Percentiles rank a stretch among this genome's conserved stretches.
Evolutionary conservation across 495 filamentous ascomycete genomes (phyloP).

Genomic region (Sabuloglossum arenarium): DNA sequence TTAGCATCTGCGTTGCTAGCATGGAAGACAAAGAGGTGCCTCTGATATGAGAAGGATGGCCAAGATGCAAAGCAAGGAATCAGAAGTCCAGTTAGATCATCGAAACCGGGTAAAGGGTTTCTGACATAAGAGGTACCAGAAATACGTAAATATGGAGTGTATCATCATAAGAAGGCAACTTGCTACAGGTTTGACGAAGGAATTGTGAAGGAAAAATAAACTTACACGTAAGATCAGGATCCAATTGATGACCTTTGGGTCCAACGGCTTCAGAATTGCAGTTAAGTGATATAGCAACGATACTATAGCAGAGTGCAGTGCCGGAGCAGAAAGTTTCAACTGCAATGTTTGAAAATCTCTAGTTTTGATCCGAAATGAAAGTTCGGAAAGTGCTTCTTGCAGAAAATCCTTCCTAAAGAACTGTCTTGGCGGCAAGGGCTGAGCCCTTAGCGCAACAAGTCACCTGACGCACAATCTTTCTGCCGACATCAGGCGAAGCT

Average conservation of each 20-base stretch:
- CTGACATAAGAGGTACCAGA: slow-evolving; percentile 50
- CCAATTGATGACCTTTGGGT: not conserved
- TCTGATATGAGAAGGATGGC: not conserved
- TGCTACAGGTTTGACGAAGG: not conserved
- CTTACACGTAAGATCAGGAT: not conserved
- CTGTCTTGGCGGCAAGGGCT: not conserved
- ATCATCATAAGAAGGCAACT: slow-evolving; percentile 25
- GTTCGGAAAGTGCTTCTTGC: too few relatives aligned
- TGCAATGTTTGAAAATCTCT: too few relatives aligned
- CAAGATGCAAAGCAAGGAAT: slow-evolving; percentile 7
- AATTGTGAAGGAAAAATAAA: not conserved
- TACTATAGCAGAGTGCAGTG: too few relatives aligned
- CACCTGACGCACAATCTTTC: not conserved
- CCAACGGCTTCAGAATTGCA: too few relatives aligned
- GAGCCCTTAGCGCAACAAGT: not conserved
- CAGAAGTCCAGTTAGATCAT: slow-evolving; percentile 47
- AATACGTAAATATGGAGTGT: slow-evolving; percentile 26
- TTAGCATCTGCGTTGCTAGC: not conserved
- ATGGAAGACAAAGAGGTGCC: not conserved
- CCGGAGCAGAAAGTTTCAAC: too few relatives aligned
- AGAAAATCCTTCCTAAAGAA: too few relatives aligned
- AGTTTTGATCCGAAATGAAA: too few relatives aligned
- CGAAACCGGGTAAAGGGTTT: slow-evolving; percentile 23
- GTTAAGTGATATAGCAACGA: too few relatives aligned
- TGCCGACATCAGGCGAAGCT: not conserved